phyloP scores from a whole-genome alignment of 495 filamentous ascomycete species.

The Trichoderma erinaceum region DNA sequence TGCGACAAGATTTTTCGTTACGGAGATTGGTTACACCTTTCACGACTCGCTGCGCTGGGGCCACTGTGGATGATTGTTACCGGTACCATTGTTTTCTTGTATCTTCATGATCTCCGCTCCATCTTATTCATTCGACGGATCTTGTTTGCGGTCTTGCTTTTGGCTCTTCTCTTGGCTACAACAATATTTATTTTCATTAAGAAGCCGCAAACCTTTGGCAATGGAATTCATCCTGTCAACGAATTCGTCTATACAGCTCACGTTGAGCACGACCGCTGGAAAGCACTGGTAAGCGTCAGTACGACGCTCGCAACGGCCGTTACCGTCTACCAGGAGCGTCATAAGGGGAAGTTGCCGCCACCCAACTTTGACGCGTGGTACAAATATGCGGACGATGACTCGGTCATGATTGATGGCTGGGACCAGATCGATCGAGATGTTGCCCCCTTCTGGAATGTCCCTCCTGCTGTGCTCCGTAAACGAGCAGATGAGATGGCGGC shows the following conservation, averaged over 20 bases:
- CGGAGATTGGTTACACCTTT: conserved; percentile 37
- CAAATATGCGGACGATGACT: conserved; percentile 58
- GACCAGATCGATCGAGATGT: conserved; percentile 66
- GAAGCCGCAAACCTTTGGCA: conserved; percentile 6
- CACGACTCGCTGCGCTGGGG: conserved; percentile 24
- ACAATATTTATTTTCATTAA: conserved; percentile 24
- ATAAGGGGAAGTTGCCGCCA: conserved; percentile 53
- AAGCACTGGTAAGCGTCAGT: conserved; percentile 40
- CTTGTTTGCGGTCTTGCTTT: conserved; percentile 30
- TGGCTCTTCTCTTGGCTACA: conserved; percentile 27
- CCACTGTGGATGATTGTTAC: conserved; percentile 28
- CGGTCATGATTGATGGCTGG: conserved; percentile 68
- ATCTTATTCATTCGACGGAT: conserved; percentile 37
- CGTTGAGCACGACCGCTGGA: conserved; percentile 40
- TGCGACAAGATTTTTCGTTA: conserved; percentile 24
- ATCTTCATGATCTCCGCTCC: conserved; percentile 33
- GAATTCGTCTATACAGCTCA: conserved; percentile 46
- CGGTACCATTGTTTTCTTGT: conserved; percentile 36
- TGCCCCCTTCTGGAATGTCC: conserved; percentile 65
- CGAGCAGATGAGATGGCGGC: conserved; percentile 30
- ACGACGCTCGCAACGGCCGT: conserved; percentile 49
- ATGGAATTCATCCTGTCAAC: conserved; percentile 44
- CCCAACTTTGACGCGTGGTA: conserved; percentile 68
- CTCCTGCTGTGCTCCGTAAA: conserved; percentile 53
- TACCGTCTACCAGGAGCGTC: conserved; percentile 51